Base-by-base conservation (phyloP, 2,329 filamentous ascomycete genomes). In the Aspergillus niger region DNA sequence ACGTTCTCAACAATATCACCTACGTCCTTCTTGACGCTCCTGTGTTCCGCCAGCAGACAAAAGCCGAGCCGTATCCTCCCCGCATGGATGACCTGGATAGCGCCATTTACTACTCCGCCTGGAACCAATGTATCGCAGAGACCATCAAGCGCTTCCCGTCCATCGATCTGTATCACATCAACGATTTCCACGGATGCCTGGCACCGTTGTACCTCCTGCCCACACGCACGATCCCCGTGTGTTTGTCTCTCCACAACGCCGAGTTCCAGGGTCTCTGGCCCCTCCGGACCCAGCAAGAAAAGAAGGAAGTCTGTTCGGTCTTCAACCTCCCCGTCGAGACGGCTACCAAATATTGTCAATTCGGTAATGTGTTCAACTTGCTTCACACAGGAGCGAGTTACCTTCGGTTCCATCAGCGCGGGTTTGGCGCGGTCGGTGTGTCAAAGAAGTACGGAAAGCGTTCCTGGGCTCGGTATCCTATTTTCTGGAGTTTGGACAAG, bases 231-330 rank as follows among this genome's bases (percentile, higher is more conserved):
- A 82, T 89, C 39, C 86, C 86, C 2, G 81, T 81, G 63, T 86
- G 84, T 65, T 74, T 89, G 13, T 88, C 86, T 0, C 82, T 89
- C 11, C 87, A 89, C 71, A 89, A 89, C 63, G 86, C 86, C 57
- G 86, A 89, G 65, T 89, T 89, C 67, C 86, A 89, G 70, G 86
- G 86, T 54, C 76, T 89, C 32, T 89, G 86, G 86, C 85, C 86
- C 0, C 86, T 89, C 81, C 79, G 86, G 8, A 86, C 82, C 15
- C 78, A 81, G 5, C 80, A 83, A 39, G 86, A 89, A 64, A 80
- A 81, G 56, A 81, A 82, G 43, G 86, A 89, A 71, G 84, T 89
- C 3, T 88, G 85, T 70, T 79, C 81, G 2, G 85, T 89, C 26
- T 89, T 86, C 75, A 88, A 88, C 65, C 76, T 89, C 17, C 78